Base-by-base conservation (phyloP, 2,329 filamentous ascomycete species). In the Hortaea werneckii region DNA sequence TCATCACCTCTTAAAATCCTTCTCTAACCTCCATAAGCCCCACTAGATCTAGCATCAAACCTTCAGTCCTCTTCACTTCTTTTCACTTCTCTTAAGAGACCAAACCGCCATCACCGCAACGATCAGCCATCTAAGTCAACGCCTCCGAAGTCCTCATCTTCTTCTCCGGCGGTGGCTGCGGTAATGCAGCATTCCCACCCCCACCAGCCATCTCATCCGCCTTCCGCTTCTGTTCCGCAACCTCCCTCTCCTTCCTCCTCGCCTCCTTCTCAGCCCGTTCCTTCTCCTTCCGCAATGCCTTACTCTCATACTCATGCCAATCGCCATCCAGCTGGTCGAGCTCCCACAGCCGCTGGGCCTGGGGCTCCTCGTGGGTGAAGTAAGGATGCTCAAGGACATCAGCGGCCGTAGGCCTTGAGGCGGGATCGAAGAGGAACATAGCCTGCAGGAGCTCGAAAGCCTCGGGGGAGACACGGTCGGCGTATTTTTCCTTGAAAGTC, bases 281-380 rank as follows among this genome's bases (percentile, higher is more conserved):
- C 56, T 88, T 90, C 65, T 95, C 89, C 56, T 92, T 92, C 29
- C 92, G 77, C 27, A 95, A 74, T 11, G 88, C 89, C 69, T 98
- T 98, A 46, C 87, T 94, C 69, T 98, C 92, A 59, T 96, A 95
- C 63, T 98, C 92, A 62, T 98, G 92, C 92, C 92, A 98, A 58
- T 98, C 92, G 20, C 92, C 92, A 57, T 92, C 80, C 29, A 98
- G 76, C 41, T 82, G 73, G 49, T 83, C 80, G 42, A 98, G 76
- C 80, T 95, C 89, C 53, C 82, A 72, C 37, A 88, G 86, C 60
- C 94, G 87, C 58, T 77, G 78, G 20, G 89, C 74, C 45, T 72
- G 66, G 12, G 92, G 90, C 55, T 87, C 81, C 66, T 98, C 92
- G 34, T 74, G 74, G 4, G 78, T 82, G 61, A 98, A 98, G 69